phyloP scores from a whole-genome alignment of 352 stramenopile species.

The Pythium phragmiticola region DNA sequence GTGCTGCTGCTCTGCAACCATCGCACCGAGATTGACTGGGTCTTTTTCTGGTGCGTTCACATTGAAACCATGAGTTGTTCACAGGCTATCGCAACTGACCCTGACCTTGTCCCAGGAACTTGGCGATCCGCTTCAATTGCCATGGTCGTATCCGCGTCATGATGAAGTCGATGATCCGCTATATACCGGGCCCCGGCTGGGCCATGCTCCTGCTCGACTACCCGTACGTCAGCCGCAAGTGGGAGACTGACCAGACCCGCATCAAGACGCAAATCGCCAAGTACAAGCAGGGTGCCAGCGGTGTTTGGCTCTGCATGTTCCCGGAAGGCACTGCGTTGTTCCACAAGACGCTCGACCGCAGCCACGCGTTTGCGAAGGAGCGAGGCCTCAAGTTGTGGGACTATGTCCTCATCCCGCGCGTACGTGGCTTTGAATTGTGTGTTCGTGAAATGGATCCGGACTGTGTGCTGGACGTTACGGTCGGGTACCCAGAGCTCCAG shows the following conservation, averaged over 20 bases:
- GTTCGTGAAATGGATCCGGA: constrained; percentile 61
- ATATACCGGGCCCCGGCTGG: constrained; percentile 62
- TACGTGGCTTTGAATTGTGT: constrained; percentile 71
- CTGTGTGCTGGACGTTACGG: constrained; percentile 71
- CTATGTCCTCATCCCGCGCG: constrained; percentile 67
- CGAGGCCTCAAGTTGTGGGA: constrained; percentile 46
- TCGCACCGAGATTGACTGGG: constrained; percentile 79
- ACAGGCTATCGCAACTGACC: background rate
- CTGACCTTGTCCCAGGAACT: constrained; percentile 31
- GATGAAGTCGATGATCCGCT: constrained; percentile 72
- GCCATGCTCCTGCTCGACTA: constrained; percentile 68
- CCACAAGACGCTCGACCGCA: constrained; percentile 60
- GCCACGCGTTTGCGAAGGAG: constrained; percentile 55
- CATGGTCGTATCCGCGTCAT: constrained; percentile 78
- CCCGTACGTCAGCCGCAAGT: constrained; percentile 71
- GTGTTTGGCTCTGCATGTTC: constrained; percentile 77
- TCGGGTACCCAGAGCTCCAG: constrained; percentile 74
- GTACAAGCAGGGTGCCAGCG: constrained; percentile 48
- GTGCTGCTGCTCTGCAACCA: constrained; percentile 76
- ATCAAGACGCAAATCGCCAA: constrained; percentile 46
- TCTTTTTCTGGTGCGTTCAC: constrained; percentile 87
- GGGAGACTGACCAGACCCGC: constrained; percentile 57
- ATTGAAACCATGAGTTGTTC: too few species aligned
- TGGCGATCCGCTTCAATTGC: constrained; percentile 56
- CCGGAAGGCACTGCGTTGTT: constrained; percentile 75